Percentiles rank a stretch among this genome's conserved stretches.
Evolutionary conservation across 2,329 filamentous ascomycete species (phyloP).

Genomic region (Helicocarpus griseus): DNA sequence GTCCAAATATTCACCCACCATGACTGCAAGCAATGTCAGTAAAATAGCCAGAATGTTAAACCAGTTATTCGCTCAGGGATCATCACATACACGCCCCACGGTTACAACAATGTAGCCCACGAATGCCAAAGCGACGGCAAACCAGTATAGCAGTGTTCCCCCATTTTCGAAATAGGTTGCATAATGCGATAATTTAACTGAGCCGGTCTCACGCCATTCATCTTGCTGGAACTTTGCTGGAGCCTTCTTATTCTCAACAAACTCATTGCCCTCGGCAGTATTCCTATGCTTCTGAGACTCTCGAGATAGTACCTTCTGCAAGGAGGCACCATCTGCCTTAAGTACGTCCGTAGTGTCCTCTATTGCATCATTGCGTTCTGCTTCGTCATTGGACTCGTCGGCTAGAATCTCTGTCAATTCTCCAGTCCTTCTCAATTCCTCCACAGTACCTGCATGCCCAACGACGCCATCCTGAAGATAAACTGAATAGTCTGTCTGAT

Average conservation of each 20-base stretch:
- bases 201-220: slow-evolving; percentile 60
- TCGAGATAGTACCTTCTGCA: slow-evolving; percentile 38
- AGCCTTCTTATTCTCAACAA: slow-evolving; percentile 13
- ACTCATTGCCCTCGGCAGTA: slow-evolving; percentile 10
- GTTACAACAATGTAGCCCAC: slow-evolving; percentile 45
- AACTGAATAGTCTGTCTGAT: slow-evolving; percentile 63
- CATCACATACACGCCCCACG: slow-evolving; percentile 38
- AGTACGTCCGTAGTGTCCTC: slow-evolving; percentile 26
- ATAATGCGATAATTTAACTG: slow-evolving; percentile 60
- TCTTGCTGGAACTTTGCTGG: slow-evolving; percentile 68
- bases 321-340: slow-evolving; percentile 31
- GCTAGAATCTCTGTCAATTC: slow-evolving; percentile 34
- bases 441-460: slow-evolving; percentile 53
- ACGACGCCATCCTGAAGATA: slow-evolving; percentile 61
- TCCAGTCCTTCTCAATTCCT: slow-evolving; percentile 42
- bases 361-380: slow-evolving; percentile 34
- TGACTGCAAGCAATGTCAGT: slow-evolving; percentile 19
- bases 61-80: too few species aligned
- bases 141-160: slow-evolving; percentile 55
- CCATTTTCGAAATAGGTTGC: slow-evolving; percentile 55
- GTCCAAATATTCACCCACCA: slow-evolving; percentile 43
- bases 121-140: slow-evolving; percentile 45
- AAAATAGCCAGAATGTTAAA: not conserved
- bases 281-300: slow-evolving; percentile 11
- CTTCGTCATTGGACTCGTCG: slow-evolving; percentile 37